Evolutionary conservation across 2,329 filamentous ascomycete genomes (phyloP), one percentile per base, ranked within the genome.

Genomic region (Cladosporium velox): DNA sequence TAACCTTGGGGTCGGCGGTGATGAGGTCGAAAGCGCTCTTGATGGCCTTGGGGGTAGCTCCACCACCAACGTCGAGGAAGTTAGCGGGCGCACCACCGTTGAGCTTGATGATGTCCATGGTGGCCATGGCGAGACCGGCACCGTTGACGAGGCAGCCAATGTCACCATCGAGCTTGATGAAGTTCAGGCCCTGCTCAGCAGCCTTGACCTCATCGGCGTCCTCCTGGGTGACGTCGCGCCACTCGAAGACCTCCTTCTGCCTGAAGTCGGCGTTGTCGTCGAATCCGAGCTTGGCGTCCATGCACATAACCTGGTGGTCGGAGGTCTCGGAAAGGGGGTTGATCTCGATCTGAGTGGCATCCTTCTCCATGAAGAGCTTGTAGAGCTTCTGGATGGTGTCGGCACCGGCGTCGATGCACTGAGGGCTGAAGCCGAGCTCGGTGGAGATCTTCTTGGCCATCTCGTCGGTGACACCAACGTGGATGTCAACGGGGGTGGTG

Each of bases 21-120:
- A 99, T 99, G 76, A 99, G 91, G 81, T 97, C 93, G 78, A 99
- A 99, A 72, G 95, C 95, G 82, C 95, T 91, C 85, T 93, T 92
- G 83, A 99, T 99, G 75, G 95, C 95, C 72, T 93, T 90, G 38
- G 95, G 93, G 68, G 95, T 99, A 73, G 95, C 95, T 85, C 95
- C 95, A 80, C 95, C 95, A 77, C 95, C 95, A 73, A 99, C 95
- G 79, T 99, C 95, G 74, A 99, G 87, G 89, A 99, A 99, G 88
- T 99, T 99, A 75, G 95, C 95, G 69, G 95, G 95, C 77, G 88
- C 85, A 70, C 95, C 95, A 74, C 95, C 95, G 84, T 98, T 99
- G 70, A 99, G 88, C 89, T 99, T 98, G 88, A 99, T 99, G 81
- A 99, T 98, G 82, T 99, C 95, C 95, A 99, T 99, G 79, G 95